A percentile compares a stretch with the other conserved stretches of the same genome.
Evolutionary conservation across 176 grass and related monocot species (phyloP).

Genomic region (Musa acuminata): DNA sequence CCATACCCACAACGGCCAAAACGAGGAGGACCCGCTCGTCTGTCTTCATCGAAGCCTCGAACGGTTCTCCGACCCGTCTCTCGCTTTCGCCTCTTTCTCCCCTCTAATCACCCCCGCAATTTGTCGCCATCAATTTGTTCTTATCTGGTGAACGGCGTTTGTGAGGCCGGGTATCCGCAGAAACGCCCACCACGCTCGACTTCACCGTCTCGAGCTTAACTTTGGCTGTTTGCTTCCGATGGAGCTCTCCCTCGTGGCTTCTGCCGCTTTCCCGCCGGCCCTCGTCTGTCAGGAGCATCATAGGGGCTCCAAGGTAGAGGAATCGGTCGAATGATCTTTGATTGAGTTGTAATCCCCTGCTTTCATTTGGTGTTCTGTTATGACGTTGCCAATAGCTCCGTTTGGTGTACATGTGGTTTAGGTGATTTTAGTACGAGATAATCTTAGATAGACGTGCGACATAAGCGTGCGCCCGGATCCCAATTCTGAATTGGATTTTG

Average conservation of each 20-base stretch:
- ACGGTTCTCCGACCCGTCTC: too few species aligned
- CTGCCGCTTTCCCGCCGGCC: neutral
- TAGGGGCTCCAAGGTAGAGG: neutral
- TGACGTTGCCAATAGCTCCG: neutral
- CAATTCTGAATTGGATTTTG: too few species aligned
- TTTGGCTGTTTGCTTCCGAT: neutral
- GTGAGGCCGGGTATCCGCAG: neutral
- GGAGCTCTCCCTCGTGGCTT: neutral
- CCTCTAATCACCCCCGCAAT: too few species aligned
- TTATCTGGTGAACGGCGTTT: too few species aligned
- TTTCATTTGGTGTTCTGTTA: neutral
- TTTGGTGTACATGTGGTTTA: neutral
- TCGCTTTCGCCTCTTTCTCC: too few species aligned
- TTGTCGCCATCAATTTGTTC: too few species aligned
- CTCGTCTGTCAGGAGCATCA: neutral
- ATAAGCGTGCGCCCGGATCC: too few species aligned
- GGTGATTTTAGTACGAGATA: too few species aligned
- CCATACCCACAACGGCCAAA: too few species aligned
- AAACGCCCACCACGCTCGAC: neutral
- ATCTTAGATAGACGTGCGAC: too few species aligned
- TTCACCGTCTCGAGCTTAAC: neutral
- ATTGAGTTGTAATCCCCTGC: neutral
- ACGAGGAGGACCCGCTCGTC: too few species aligned
- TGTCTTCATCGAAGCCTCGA: too few species aligned
- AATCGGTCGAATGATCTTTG: neutral